Evolutionary conservation across 257 asterid genomes (phyloP), one percentile per base, ranked within the genome.

Genomic region (Nicotiana obtusifolia): DNA sequence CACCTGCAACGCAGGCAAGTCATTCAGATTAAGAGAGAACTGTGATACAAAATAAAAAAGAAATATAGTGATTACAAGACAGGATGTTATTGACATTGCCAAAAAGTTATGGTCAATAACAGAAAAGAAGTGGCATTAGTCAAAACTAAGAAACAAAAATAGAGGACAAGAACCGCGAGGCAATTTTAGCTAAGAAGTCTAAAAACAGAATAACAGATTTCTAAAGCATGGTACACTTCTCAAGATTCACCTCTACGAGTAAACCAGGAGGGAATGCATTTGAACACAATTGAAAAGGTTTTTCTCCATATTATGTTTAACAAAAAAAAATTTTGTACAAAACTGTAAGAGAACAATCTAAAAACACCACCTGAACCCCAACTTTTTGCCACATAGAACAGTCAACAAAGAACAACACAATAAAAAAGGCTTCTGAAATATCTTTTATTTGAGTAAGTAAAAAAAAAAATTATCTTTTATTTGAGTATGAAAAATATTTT

Each of bases 1-100:
- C 69, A 91, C 95, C 99, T 96, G 91, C 85, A 87, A 69, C 88
- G 84, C 80, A 62, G 61, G 59, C 15, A 69, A 57, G 79, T 47
- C 78, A 73, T 44, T 22, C 78, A 73, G 61, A 73, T 73, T 47
- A 44, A 73, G 60, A 71, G 7, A 44, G 22, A 71, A 71, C 19
- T 44, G 31, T 37, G 60, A n/a, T 44, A 44, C 20, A 44, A 71
- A 4, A 61, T 4, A 20, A 59, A 59, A 59, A 68, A 10, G 14
- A 71, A 41, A 37, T 37, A 35, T 2, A 68, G 17, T 10, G 56
- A 68, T 68, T 20, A 41, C 59, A 71, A 44, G 14, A 71, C 59
- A 71, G 33, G n/a, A 20, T 71, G 33, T 15, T 57, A 44, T 44
- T 20, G 78, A 20, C 78, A 71, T 41, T 5, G 19, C 59, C 33